phyloP scores from a whole-genome alignment of 176 grass and related monocot species.

The Puya raimondii region DNA sequence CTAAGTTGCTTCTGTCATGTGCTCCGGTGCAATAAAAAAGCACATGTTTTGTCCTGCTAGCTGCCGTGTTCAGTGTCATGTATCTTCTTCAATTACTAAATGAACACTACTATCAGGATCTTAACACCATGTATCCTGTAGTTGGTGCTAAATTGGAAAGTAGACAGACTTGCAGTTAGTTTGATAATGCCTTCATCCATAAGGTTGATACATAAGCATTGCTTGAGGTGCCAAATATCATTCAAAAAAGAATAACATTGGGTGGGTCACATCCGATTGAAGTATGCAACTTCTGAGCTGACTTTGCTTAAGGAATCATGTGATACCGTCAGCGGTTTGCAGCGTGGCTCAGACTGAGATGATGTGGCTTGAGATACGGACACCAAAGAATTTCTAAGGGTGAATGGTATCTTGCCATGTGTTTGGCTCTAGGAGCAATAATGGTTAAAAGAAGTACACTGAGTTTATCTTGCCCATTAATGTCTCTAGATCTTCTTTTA shows the following conservation, averaged over 20 bases:
- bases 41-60: neutral
- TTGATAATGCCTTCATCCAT: neutral
- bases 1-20: neutral
- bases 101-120: neutral
- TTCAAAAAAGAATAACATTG: no score
- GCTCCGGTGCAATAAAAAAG: neutral
- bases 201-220: neutral
- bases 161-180: neutral
- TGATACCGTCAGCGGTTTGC: no score
- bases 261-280: no score
- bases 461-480: no score
- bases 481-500: neutral
- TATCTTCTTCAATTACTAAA: neutral
- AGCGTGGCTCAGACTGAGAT: no score
- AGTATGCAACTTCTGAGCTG: no score
- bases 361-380: no score
- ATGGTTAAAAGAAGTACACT: no score
- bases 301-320: no score
- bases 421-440: no score
- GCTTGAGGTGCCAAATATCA: neutral
- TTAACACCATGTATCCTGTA: neutral
- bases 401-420: no score
- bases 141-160: neutral
- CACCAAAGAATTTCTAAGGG: no score
- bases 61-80: neutral